A percentile compares a stretch with the other conserved stretches of the same genome.
These are phyloP conservation scores for Diutina catenulata DNA, from an alignment of 1,139 yeast species.

Conservation along the genomic window DNA sequence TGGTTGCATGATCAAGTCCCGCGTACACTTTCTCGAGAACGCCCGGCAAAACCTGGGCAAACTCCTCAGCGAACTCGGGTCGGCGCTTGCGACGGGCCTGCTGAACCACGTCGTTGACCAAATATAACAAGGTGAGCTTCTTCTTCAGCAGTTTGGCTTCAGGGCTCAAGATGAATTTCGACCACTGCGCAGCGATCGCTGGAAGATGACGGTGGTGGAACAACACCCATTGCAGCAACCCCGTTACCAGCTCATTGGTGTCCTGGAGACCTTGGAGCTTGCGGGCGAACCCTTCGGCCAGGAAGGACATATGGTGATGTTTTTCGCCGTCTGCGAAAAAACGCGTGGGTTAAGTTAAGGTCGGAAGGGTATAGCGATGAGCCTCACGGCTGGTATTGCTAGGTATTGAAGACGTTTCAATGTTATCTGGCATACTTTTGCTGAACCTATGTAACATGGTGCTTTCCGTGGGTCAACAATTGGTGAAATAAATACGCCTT, in stretches of 20 bases:
- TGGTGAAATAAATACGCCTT: too few relatives aligned
- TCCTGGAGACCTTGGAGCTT: constrained; percentile 57
- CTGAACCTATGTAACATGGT: too few relatives aligned
- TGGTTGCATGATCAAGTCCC: constrained; percentile 25
- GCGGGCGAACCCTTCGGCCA: constrained; percentile 40
- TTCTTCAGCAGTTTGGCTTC: constrained; percentile 22
- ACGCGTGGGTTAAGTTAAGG: too few relatives aligned
- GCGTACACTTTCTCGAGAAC: constrained; percentile 23
- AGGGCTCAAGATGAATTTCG: constrained; percentile 22
- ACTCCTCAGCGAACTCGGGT: constrained; percentile 47
- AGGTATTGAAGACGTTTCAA: too few relatives aligned
- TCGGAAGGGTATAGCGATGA: too few relatives aligned
- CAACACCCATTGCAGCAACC: constrained; percentile 76
- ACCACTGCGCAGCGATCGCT: constrained; percentile 55
- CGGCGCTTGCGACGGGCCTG: constrained; percentile 60
- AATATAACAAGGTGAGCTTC: constrained; percentile 51
- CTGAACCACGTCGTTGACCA: constrained; percentile 79
- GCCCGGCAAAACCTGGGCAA: constrained; percentile 34
- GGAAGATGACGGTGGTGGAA: constrained; percentile 62
- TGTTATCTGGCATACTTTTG: too few relatives aligned
- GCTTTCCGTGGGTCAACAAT: too few relatives aligned
- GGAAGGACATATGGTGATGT: constrained; percentile 40
- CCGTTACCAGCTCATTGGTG: constrained; percentile 73
- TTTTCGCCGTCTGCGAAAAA: too few relatives aligned
- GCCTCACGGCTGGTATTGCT: too few relatives aligned